Conservation (phyloP, 257 asterid species). For the Rehmannia glutinosa region DNA sequence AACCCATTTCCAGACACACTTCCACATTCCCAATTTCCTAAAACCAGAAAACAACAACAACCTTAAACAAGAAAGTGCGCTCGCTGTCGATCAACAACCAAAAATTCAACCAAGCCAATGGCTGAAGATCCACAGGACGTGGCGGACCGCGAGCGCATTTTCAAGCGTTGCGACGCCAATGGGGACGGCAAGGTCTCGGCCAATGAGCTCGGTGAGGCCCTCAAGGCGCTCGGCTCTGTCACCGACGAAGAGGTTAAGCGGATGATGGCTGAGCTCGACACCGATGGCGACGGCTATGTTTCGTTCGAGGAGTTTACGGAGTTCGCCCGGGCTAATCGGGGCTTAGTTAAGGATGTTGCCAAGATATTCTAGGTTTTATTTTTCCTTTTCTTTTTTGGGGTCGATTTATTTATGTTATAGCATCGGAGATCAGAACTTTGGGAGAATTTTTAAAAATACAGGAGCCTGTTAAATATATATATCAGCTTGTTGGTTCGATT, state of each 20-base stretch:
- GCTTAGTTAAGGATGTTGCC: slow-evolving; percentile 73
- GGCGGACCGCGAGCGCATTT: slow-evolving; percentile 66
- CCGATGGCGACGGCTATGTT: slow-evolving; percentile 76
- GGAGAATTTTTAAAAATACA: too few relatives aligned
- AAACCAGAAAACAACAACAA: not conserved
- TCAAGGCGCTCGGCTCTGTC: slow-evolving; percentile 67
- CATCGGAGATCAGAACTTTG: too few relatives aligned
- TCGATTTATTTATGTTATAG: not conserved
- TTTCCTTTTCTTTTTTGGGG: not conserved
- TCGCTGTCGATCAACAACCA: not conserved
- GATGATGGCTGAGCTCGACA: slow-evolving; percentile 84
- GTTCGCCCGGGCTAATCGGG: slow-evolving; percentile 67
- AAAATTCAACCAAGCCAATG: too few relatives aligned
- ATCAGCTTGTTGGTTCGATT: too few relatives aligned
- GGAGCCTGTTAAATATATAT: too few relatives aligned
- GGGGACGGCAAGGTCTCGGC: slow-evolving; percentile 88
- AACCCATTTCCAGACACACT: not conserved
- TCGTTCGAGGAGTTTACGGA: slow-evolving; percentile 61
- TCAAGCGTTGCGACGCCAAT: slow-evolving; percentile 72
- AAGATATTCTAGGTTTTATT: slow-evolving; percentile 48
- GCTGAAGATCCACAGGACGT: slow-evolving; percentile 63
- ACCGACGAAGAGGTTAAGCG: slow-evolving; percentile 58
- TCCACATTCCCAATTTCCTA: not conserved
- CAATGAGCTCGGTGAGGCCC: slow-evolving; percentile 67
- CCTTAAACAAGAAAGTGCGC: not conserved